Conservation (phyloP, 805 yeast genomes). For the Yarrowia sp. region DNA sequence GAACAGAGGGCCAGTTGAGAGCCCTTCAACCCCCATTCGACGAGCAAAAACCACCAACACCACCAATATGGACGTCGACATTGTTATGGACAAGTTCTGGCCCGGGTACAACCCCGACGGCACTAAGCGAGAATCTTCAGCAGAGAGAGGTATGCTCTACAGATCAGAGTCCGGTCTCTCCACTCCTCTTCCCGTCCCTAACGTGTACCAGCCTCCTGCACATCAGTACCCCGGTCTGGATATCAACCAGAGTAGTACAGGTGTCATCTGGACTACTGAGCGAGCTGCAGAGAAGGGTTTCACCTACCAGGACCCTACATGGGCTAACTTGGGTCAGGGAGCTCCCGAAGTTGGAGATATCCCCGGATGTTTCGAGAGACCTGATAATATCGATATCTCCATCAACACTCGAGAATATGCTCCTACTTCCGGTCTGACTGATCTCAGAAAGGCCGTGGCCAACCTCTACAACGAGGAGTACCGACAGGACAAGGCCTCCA, state of each 20-base stretch:
- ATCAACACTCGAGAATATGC: slow-evolving; percentile 54
- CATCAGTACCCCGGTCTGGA: slow-evolving; percentile 55
- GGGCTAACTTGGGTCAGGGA: slow-evolving; percentile 65
- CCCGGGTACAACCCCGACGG: slow-evolving; percentile 25
- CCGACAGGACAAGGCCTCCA: slow-evolving; percentile 47
- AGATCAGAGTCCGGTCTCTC: slow-evolving; percentile 32
- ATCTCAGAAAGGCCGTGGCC: slow-evolving; percentile 56
- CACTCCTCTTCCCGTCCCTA: slow-evolving; percentile 35
- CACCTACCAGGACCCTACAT: slow-evolving; percentile 40
- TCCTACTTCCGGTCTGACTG: slow-evolving; percentile 56
- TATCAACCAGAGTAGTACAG: slow-evolving; percentile 56
- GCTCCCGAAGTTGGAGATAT: slow-evolving; percentile 62
- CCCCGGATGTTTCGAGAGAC: slow-evolving; percentile 56
- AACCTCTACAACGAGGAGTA: slow-evolving; percentile 53
- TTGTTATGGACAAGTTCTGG: slow-evolving; percentile 23
- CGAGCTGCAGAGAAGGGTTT: slow-evolving; percentile 57
- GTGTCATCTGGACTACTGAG: slow-evolving; percentile 63
- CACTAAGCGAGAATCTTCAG: slow-evolving; percentile 13
- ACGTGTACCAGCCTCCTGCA: slow-evolving; percentile 32
- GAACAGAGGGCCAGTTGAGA: background rate
- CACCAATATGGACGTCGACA: slow-evolving; percentile 12
- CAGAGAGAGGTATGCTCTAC: slow-evolving; percentile 27
- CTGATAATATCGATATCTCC: slow-evolving; percentile 46
- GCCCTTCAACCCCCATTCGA: background rate
- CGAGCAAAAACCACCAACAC: background rate